A percentile compares a stretch with the other conserved stretches of the same genome.
Evolutionary conservation across 441 rosid genomes (phyloP).

Genomic region (Erodium trifolium): DNA sequence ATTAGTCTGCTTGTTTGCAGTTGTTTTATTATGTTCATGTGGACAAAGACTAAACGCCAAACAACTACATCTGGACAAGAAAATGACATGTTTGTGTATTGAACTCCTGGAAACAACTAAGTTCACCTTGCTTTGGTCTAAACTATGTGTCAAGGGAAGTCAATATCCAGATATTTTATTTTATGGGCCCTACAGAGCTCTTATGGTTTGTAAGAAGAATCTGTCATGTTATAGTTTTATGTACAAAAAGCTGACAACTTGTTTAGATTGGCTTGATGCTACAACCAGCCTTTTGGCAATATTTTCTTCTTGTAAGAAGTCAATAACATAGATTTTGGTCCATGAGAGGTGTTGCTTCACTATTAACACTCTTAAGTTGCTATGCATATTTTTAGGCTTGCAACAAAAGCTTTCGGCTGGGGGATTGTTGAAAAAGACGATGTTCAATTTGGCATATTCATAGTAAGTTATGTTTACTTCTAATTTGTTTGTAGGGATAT

Average conservation of each 20-base stretch:
- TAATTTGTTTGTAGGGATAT: no score
- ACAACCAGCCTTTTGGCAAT: not conserved
- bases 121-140: not conserved
- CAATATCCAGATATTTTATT: not conserved
- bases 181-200: conserved; percentile 1
- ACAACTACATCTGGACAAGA: not conserved
- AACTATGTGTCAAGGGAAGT: not conserved
- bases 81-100: not conserved
- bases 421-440: conserved; percentile 44
- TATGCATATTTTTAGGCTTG: conserved; percentile 45
- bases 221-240: not conserved
- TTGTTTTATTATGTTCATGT: not conserved
- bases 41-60: not conserved
- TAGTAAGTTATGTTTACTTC: conserved; percentile 42
- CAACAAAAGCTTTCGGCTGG: conserved; percentile 65
- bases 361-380: conserved; percentile 3
- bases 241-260: not conserved
- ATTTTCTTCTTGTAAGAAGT: no score
- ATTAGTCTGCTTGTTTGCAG: conserved; percentile 1
- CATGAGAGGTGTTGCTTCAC: no score
- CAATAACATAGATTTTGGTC: no score
- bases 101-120: not conserved
- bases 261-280: not conserved
- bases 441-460: conserved; percentile 64
- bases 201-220: not conserved